Base-by-base conservation (phyloP, 2,329 filamentous ascomycete species). In the Aspergillus amoenus region DNA sequence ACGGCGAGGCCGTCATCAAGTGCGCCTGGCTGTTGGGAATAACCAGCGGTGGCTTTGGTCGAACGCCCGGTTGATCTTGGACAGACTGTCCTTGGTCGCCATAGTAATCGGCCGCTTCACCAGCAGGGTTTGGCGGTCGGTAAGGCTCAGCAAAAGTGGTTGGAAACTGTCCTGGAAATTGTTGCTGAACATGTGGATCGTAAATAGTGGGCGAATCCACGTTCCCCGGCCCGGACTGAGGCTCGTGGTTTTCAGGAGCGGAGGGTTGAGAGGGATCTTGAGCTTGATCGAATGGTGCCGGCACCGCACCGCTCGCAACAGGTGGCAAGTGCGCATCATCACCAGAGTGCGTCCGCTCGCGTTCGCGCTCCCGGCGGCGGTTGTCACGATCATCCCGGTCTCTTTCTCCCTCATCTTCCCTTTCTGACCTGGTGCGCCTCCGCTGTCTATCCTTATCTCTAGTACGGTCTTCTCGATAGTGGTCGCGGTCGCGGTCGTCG, bases 61-160 rank as follows among this genome's bases (percentile, higher is more conserved):
- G 77, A 11, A 85, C 76, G n/a, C 85, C 85, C 6, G 85, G 85
- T 68, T 88, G 85, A 12, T 76, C 68, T 9, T 75, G 67, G 2
- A 88, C 84, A 17, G 83, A 86, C 66, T 87, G 75, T 11, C 84
- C 85, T 64, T 84, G 79, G 66, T 87, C 85, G 43, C 81, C 79
- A 67, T 87, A 88, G 68, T 85, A 88, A 34, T 86, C 83, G 15
- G 85, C 80, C 5, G 84, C 84, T 37, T 78, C 76, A 32, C 84
- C 85, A 52, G 79, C 78, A 18, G 78, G 75, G 41, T 77, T 68
- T 55, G 74, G 72, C 52, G 79, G 78, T 53, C 75, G 71, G 63
- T 79, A 81, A 43, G 82, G 77, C 48, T 73, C 68, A 9, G 81
- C 63, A 58, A 72, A 79, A 11, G 74, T 70, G 5, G 69, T 60